phyloP scores from a whole-genome alignment of 2,329 filamentous ascomycete genomes.

The Lachnellula arida region DNA sequence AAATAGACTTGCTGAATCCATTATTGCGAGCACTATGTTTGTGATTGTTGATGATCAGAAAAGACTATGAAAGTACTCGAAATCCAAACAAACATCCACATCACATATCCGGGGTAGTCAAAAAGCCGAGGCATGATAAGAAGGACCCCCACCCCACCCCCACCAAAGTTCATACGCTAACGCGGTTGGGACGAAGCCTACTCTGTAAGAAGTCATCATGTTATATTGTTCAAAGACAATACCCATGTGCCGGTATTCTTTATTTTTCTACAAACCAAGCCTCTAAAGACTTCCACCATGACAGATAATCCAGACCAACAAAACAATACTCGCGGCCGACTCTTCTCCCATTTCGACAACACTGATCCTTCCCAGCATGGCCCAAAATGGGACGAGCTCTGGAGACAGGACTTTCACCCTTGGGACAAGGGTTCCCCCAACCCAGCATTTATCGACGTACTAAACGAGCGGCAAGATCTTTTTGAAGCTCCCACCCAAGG shows the following conservation, averaged over 20 bases:
- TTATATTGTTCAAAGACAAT: no score
- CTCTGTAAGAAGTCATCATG: neutral
- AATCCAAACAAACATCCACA: no score
- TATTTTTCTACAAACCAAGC: neutral
- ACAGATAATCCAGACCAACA: constrained; percentile 13
- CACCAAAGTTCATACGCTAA: no score
- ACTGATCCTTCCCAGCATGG: constrained; percentile 17
- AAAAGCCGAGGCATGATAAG: constrained; percentile 9
- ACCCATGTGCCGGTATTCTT: no score
- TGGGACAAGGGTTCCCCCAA: constrained; percentile 54
- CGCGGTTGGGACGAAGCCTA: no score
- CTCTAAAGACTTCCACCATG: neutral
- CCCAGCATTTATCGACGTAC: constrained; percentile 49
- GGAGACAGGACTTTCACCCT: constrained; percentile 41
- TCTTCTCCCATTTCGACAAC: constrained; percentile 24
- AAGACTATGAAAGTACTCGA: neutral
- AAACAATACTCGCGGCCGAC: constrained; percentile 21
- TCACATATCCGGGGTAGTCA: constrained; percentile 4
- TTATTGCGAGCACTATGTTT: constrained; percentile 29
- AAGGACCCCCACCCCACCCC: neutral
- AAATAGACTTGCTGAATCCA: constrained; percentile 54
- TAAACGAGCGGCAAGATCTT: constrained; percentile 42
- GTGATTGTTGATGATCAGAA: neutral
- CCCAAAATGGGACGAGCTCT: constrained; percentile 45
- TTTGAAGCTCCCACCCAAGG: constrained; percentile 27